Evolutionary conservation across 371 early-diverging fungal species (phyloP).

Genomic region (Nematocida sp.): DNA sequence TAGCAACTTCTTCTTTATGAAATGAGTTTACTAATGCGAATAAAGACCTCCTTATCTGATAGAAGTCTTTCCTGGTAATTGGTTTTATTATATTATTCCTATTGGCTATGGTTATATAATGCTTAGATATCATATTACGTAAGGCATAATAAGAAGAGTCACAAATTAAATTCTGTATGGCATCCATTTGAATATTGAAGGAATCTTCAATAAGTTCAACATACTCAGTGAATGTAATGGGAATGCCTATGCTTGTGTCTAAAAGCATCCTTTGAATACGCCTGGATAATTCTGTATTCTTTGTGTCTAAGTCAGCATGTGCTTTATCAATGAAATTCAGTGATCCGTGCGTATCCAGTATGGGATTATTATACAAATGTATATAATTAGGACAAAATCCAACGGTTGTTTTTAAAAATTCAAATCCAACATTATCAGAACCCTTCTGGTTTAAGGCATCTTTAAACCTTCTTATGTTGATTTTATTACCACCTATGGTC

Average conservation of each 20-base stretch:
- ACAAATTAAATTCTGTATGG: neutral
- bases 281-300: neutral
- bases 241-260: neutral
- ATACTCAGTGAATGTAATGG: neutral
- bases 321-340: neutral
- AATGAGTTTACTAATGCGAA: neutral
- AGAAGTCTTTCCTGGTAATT: neutral
- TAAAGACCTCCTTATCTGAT: neutral
- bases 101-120: neutral
- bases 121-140: neutral
- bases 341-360: neutral
- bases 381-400: neutral
- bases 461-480: constrained; percentile 10
- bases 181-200: neutral
- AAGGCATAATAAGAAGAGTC: neutral
- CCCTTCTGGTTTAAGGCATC: neutral
- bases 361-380: neutral
- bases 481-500: neutral
- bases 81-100: neutral
- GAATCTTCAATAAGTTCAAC: neutral
- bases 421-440: neutral
- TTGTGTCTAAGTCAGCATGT: neutral
- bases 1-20: neutral
- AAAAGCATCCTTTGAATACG: neutral
- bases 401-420: neutral